Percentiles rank a stretch among this genome's conserved stretches.
Evolutionary conservation across 176 grass and related monocot genomes (phyloP).

Genomic region (Typha latifolia): DNA sequence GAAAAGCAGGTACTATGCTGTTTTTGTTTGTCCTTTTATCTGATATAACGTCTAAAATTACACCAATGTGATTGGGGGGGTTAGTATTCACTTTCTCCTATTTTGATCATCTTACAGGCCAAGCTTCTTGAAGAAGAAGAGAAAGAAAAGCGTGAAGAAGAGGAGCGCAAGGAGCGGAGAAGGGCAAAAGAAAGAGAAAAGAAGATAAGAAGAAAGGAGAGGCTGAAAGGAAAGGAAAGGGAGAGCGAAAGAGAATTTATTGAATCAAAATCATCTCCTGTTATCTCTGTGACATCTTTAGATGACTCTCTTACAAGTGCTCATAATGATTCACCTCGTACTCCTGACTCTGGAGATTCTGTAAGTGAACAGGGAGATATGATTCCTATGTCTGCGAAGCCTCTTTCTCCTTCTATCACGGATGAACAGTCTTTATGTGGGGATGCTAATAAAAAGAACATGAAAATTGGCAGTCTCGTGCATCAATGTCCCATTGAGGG

Average conservation of each 20-base stretch:
- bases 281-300: constrained; percentile 26
- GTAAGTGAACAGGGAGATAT: constrained; percentile 39
- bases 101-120: constrained; percentile 38
- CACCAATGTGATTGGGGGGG: too few relatives aligned
- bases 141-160: constrained; percentile 85
- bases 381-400: too few relatives aligned
- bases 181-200: constrained; percentile 88
- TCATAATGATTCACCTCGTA: constrained; percentile 34
- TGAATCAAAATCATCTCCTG: constrained; percentile 29
- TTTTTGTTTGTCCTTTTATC: constrained; percentile 4
- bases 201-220: constrained; percentile 89
- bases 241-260: constrained; percentile 36
- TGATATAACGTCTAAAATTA: too few relatives aligned
- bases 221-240: constrained; percentile 79
- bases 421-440: constrained; percentile 16
- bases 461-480: constrained; percentile 15
- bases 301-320: constrained; percentile 22
- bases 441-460: neutral
- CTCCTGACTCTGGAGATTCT: constrained; percentile 32
- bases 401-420: neutral
- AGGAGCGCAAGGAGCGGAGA: constrained; percentile 77
- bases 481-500: constrained; percentile 18
- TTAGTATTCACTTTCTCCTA: too few relatives aligned
- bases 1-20: constrained; percentile 73
- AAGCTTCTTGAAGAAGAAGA: constrained; percentile 96